Conservation (phyloP, 2,329 filamentous ascomycete genomes). For the Orbilia blumenaviensis region DNA sequence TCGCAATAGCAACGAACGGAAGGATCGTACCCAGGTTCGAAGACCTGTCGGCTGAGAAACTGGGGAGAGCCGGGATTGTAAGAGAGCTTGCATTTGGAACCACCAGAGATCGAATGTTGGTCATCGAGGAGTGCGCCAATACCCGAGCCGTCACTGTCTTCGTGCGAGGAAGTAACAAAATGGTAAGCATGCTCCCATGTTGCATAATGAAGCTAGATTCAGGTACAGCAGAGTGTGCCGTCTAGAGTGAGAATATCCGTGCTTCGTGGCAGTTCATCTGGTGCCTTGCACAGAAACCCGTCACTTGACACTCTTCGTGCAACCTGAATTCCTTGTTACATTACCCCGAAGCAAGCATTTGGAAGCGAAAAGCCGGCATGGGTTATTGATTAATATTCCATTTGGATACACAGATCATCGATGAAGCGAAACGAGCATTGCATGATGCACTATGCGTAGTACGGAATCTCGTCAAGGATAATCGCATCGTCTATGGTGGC, state of each 20-base stretch:
- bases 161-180: constrained; percentile 98
- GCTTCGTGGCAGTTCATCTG: constrained; percentile 15
- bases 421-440: constrained; percentile 95
- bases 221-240: not conserved
- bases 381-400: constrained; percentile 36
- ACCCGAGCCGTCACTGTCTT: constrained; percentile 95
- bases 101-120: constrained; percentile 98
- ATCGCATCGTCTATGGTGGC: constrained; percentile 96
- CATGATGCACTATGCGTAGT: constrained; percentile 98
- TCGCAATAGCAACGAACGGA: constrained; percentile 97
- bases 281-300: constrained; percentile 19
- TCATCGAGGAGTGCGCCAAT: constrained; percentile 99
- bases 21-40: constrained; percentile 97
- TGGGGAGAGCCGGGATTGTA: constrained; percentile 87
- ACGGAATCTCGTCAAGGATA: constrained; percentile 93
- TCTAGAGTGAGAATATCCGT: constrained; percentile 3
- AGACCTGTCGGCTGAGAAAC: constrained; percentile 88
- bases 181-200: constrained; percentile 70
- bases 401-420: constrained; percentile 77
- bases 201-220: constrained; percentile 1
- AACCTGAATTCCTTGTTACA: constrained; percentile 40
- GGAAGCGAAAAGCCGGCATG: constrained; percentile 29
- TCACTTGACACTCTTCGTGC: constrained; percentile 52
- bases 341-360: constrained; percentile 18
- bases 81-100: constrained; percentile 97